Evolutionary conservation across 1,284 basidiomycete species (phyloP).

Genomic region (Vanrija sp.): DNA sequence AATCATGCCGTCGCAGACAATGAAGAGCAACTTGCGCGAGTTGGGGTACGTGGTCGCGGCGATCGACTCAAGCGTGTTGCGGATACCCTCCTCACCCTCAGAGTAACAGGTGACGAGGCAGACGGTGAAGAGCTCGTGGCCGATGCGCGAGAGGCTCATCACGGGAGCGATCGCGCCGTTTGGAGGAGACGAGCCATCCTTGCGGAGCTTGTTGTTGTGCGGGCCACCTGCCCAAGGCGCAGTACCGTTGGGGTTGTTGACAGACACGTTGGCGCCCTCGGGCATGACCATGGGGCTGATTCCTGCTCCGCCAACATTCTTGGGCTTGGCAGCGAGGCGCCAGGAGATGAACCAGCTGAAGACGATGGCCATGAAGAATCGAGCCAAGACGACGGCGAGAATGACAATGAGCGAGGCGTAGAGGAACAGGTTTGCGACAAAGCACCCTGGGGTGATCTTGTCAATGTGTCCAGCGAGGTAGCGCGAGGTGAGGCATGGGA

Average conservation of each 20-base stretch:
- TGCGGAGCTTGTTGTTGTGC: not conserved
- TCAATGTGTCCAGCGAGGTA: slow-evolving; percentile 93
- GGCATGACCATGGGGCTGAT: slow-evolving; percentile 94
- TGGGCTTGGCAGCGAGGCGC: slow-evolving; percentile 68
- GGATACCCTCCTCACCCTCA: slow-evolving; percentile 87
- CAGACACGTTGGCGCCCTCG: slow-evolving; percentile 83
- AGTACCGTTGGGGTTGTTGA: slow-evolving; percentile 82
- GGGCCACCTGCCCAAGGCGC: slow-evolving; percentile 73
- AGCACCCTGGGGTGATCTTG: slow-evolving; percentile 93
- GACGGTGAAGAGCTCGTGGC: slow-evolving; percentile 87
- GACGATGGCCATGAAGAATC: slow-evolving; percentile 92
- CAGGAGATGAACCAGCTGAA: slow-evolving; percentile 95
- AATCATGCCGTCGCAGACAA: slow-evolving; percentile 98
- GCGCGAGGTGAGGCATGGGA: slow-evolving; percentile 74
- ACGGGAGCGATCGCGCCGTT: slow-evolving; percentile 54
- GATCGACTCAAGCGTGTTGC: slow-evolving; percentile 89
- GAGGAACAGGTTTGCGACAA: slow-evolving; percentile 82
- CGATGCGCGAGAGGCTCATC: slow-evolving; percentile 80
- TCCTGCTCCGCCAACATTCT: slow-evolving; percentile 63
- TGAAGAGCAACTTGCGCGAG: slow-evolving; percentile 82
- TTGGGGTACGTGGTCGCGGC: slow-evolving; percentile 87
- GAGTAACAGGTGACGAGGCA: slow-evolving; percentile 98
- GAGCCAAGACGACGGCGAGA: slow-evolving; percentile 79
- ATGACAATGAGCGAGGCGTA: slow-evolving; percentile 90
- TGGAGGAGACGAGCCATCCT: not conserved